Evolutionary conservation across 169 alveolate species (phyloP), one percentile per base, ranked within the genome.

Genomic region (Plasmodium coatneyi): DNA sequence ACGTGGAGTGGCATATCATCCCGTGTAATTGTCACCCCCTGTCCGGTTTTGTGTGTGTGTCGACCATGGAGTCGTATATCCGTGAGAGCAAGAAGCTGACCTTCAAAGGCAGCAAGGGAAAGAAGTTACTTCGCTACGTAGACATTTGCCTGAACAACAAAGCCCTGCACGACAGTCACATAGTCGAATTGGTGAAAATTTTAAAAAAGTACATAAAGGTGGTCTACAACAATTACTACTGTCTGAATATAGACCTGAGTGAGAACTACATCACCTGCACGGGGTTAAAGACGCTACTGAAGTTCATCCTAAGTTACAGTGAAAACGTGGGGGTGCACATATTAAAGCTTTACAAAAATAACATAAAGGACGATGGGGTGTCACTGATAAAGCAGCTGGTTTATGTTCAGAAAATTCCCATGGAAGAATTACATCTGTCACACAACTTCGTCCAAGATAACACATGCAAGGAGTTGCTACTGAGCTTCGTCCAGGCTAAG

Each of bases 391-490:
- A 81, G 54, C 95, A 90, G 28, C 12, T 80, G n/a, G 60, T 90
- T 9, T 81, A 80, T 76, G 28, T 46, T 0, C 95, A 90, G 54
- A 90, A 90, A 70, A 90, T 90, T 0, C 95, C 95, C 0, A 90
- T 90, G 83, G 95, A 90, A 80, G 95, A 90, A 71, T 70, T 90
- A 34, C 95, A 90, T 46, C 30, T 90, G 28, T 90, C 95, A 5
- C 95, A 90, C 79, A 90, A 90, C 28, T 90, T 28, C 46, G 54
- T 90, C 2, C 95, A 90, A 80, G 95, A 90, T 71, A 46, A 80
- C 46, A 54, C 95, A n/a, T 90, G 95, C 19, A 90, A 90, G 49
- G 95, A 90, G 14, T 71, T 90, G 34, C 46, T 90, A 39, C 41
- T 90, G 16, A 90, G 95, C 46, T 90, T 90, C 70, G 95, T 90